phyloP scores from a whole-genome alignment of 441 rosid genomes.

The Euphorbia corollata region DNA sequence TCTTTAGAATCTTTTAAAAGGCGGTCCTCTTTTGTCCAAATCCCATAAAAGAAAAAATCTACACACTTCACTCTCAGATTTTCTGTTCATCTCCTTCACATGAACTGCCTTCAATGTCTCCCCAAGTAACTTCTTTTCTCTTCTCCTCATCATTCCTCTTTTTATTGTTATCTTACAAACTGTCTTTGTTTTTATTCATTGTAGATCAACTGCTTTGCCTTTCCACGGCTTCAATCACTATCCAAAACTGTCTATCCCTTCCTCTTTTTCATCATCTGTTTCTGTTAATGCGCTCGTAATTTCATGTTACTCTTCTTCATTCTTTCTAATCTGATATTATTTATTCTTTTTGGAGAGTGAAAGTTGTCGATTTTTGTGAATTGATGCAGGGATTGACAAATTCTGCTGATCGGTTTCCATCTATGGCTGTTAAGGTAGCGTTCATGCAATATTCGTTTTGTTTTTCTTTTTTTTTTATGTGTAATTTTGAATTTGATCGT shows the following conservation, averaged over 20 bases:
- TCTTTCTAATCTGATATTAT: neutral
- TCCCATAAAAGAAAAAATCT: neutral
- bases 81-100: conserved; percentile 17
- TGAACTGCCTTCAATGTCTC: conserved; percentile 61
- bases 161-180: neutral
- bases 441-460: neutral
- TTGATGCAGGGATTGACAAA: conserved; percentile 38
- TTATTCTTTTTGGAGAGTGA: neutral
- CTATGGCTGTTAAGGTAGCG: conserved; percentile 44
- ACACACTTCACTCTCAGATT: neutral
- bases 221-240: conserved; percentile 33
- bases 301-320: neutral
- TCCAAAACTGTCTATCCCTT: conserved; percentile 28
- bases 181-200: neutral
- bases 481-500: neutral
- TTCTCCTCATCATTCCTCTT: no score
- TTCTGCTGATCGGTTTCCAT: conserved; percentile 24
- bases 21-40: conserved; percentile 11
- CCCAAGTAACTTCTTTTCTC: conserved; percentile 29
- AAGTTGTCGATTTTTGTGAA: neutral
- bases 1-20: conserved; percentile 23
- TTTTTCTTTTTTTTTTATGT: neutral
- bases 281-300: conserved; percentile 24
- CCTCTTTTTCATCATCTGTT: conserved; percentile 16
- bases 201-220: conserved; percentile 52